A percentile compares a stretch with the other conserved stretches of the same genome.
phyloP scores from a whole-genome alignment of 768 basidiomycete species.

The Sarcodon aspratus region DNA sequence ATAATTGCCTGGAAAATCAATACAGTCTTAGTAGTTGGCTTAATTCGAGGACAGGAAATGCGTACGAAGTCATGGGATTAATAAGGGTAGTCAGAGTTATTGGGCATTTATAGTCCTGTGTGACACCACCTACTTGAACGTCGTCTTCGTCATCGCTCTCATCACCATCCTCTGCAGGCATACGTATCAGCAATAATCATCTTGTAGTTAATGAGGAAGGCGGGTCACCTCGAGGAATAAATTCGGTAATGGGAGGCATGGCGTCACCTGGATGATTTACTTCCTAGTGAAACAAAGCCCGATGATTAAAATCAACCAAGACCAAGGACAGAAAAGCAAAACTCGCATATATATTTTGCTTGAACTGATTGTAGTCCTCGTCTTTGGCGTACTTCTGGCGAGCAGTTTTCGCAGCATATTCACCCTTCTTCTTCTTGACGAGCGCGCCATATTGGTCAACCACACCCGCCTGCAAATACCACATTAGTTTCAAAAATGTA shows the following conservation, averaged over 20 bases:
- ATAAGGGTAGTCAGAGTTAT: conserved; percentile 55
- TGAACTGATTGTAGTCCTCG: conserved; percentile 49
- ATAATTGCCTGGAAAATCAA: conserved; percentile 35
- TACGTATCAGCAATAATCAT: neutral
- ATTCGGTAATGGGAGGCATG: conserved; percentile 70
- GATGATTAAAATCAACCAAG: conserved; percentile 1
- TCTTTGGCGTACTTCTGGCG: conserved; percentile 71
- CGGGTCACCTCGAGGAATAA: conserved; percentile 53
- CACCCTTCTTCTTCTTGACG: conserved; percentile 29
- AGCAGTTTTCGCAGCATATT: conserved; percentile 49
- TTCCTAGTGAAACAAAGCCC: conserved; percentile 32
- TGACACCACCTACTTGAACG: conserved; percentile 77
- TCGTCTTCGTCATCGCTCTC: conserved; percentile 82
- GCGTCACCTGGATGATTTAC: conserved; percentile 48
- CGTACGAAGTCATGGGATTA: conserved; percentile 79
- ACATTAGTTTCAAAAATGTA: conserved; percentile 1
- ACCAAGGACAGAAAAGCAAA: neutral
- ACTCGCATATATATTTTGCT: conserved; percentile 56
- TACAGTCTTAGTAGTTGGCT: neutral
- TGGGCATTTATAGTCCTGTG: conserved; percentile 78
- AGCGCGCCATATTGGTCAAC: conserved; percentile 37
- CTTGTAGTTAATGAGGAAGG: neutral
- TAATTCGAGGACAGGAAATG: conserved; percentile 5
- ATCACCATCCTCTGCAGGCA: conserved; percentile 64
- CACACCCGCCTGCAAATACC: conserved; percentile 33